phyloP scores from a whole-genome alignment of 2,329 filamentous ascomycete species.

The Xylariaceae sp. region DNA sequence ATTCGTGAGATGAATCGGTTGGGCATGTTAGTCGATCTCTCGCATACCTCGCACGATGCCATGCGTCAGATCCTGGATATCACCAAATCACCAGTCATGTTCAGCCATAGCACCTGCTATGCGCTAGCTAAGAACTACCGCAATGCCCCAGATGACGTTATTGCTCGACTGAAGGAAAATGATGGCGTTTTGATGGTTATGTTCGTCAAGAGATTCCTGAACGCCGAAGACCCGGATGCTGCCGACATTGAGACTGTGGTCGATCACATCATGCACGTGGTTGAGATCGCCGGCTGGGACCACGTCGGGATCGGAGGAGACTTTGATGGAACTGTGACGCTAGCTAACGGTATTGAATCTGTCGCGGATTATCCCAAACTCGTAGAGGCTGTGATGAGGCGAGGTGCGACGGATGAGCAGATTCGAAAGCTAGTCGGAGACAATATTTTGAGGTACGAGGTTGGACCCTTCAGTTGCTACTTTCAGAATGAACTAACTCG shows the following conservation, averaged over 20 bases:
- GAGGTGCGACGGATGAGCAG: conserved; percentile 28
- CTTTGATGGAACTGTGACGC: conserved; percentile 26
- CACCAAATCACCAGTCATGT: conserved; percentile 56
- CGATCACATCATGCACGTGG: conserved; percentile 31
- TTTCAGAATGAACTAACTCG: too few relatives aligned
- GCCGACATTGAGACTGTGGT: conserved; percentile 16
- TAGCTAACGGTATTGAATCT: conserved; percentile 17
- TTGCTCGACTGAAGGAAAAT: conserved; percentile 16
- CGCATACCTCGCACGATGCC: conserved; percentile 57
- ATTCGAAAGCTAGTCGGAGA: conserved; percentile 21
- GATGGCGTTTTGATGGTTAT: conserved; percentile 11
- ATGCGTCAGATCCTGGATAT: conserved; percentile 56
- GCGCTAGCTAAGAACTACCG: conserved; percentile 57
- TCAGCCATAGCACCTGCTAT: conserved; percentile 59
- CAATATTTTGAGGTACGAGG: conserved; percentile 21
- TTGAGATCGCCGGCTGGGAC: conserved; percentile 17
- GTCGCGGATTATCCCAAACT: conserved; percentile 28
- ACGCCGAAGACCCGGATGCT: conserved; percentile 9
- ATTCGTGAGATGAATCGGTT: conserved; percentile 64
- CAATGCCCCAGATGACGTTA: conserved; percentile 42
- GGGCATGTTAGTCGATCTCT: conserved; percentile 64
- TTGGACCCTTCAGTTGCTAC: too few relatives aligned
- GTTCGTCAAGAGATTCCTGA: conserved; percentile 17
- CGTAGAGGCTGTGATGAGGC: conserved; percentile 24
- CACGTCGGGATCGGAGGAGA: conserved; percentile 32